These are phyloP conservation scores for Seminavis robusta DNA, from an alignment of 108 stramenopile species.

Conservation along the genomic window DNA sequence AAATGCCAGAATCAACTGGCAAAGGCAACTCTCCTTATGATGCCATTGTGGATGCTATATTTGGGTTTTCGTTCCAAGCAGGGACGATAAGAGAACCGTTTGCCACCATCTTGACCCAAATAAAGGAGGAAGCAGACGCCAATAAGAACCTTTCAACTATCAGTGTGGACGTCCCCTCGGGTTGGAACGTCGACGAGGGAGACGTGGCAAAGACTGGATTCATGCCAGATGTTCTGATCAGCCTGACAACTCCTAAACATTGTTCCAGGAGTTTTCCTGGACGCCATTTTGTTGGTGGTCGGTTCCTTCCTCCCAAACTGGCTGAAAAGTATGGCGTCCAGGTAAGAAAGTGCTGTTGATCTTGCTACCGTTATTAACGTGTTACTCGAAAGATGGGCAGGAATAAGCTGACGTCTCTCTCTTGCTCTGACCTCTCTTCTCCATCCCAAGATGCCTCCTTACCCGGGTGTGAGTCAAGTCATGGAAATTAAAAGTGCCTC, in stretches of 20 bases:
- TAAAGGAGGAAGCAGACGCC: constrained; percentile 40
- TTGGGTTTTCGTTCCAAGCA: constrained; percentile 94
- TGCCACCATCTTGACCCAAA: constrained; percentile 60
- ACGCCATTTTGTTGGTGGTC: constrained; percentile 91
- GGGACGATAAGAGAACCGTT: constrained; percentile 87
- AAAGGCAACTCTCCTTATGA: background rate
- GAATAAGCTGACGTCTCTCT: no score
- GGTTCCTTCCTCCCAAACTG: constrained; percentile 86
- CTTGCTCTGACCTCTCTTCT: no score
- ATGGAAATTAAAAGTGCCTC: no score
- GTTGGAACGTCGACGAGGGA: constrained; percentile 89
- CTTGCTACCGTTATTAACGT: background rate
- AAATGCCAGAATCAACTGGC: constrained; percentile 37
- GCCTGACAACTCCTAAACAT: constrained; percentile 92
- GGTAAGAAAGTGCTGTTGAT: constrained; percentile 29
- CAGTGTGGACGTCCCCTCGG: constrained; percentile 94
- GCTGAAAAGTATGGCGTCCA: constrained; percentile 76
- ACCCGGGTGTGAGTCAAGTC: constrained; percentile 70
- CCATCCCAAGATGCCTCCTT: constrained; percentile 76
- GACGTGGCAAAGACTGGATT: constrained; percentile 44
- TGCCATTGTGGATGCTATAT: constrained; percentile 93
- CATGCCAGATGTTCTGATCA: constrained; percentile 79
- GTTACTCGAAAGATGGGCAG: background rate
- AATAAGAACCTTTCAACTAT: constrained; percentile 41
- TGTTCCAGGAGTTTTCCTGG: constrained; percentile 70